These are phyloP conservation scores for Vicia sativa DNA, from an alignment of 306 rosid species.

Conservation along the genomic window DNA sequence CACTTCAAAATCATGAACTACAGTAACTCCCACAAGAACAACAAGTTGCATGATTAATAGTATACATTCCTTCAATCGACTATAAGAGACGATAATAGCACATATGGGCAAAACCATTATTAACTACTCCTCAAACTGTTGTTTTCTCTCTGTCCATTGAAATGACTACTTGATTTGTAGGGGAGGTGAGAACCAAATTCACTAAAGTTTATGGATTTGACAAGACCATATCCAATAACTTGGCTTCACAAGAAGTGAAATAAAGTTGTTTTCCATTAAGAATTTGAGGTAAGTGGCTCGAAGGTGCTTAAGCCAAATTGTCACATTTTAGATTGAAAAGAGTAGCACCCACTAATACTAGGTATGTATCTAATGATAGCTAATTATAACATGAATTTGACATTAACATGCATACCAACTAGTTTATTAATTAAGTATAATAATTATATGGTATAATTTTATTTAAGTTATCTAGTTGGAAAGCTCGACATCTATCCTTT, in stretches of 20 bases:
- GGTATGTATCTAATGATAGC: background rate
- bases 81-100: too few relatives aligned
- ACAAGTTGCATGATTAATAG: slow-evolving; percentile 43
- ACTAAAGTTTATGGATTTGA: slow-evolving; percentile 81
- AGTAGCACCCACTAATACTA: background rate
- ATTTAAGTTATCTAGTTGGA: too few relatives aligned
- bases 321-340: slow-evolving; percentile 31
- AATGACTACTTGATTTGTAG: slow-evolving; percentile 69
- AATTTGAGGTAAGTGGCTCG: slow-evolving; percentile 40
- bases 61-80: too few relatives aligned
- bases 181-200: slow-evolving; percentile 44
- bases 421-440: background rate
- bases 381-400: background rate
- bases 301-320: slow-evolving; percentile 24
- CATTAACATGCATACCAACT: background rate
- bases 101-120: slow-evolving; percentile 43
- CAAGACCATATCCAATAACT: slow-evolving; percentile 66
- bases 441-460: too few relatives aligned
- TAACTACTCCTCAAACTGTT: slow-evolving; percentile 36
- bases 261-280: slow-evolving; percentile 46
- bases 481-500: too few relatives aligned
- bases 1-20: slow-evolving; percentile 68
- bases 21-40: slow-evolving; percentile 76
- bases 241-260: slow-evolving; percentile 40
- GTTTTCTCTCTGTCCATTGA: slow-evolving; percentile 46